phyloP scores from a whole-genome alignment of 768 basidiomycete genomes.

The Tricholoma furcatifolium region DNA sequence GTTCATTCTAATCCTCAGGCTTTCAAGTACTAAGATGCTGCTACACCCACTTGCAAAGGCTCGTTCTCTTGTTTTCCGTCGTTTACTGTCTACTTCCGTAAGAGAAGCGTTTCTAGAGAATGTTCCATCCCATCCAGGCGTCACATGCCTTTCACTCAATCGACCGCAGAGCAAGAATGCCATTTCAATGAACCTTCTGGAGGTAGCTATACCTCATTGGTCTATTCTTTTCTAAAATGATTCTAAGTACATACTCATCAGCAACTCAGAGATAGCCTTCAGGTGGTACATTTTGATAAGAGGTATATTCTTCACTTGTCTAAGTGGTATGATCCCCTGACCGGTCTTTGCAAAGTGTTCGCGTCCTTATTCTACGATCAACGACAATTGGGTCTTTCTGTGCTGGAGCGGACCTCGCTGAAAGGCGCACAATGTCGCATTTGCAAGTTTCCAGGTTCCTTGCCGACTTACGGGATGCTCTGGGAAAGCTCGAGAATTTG shows the following conservation, averaged over 20 bases:
- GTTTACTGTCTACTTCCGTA: slow-evolving; percentile 13
- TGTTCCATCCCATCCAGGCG: slow-evolving; percentile 54
- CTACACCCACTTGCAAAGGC: background rate
- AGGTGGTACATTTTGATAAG: slow-evolving; percentile 64
- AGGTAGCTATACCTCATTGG: slow-evolving; percentile 39
- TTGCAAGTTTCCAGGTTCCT: slow-evolving; percentile 78
- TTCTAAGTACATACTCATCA: slow-evolving; percentile 24
- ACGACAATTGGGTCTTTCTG: slow-evolving; percentile 80
- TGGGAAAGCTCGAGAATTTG: slow-evolving; percentile 75
- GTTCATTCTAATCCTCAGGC: background rate
- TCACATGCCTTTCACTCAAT: slow-evolving; percentile 76
- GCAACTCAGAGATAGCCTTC: slow-evolving; percentile 73
- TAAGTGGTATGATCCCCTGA: slow-evolving; percentile 2
- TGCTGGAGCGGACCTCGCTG: slow-evolving; percentile 86
- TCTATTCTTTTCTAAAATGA: background rate
- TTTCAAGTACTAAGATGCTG: slow-evolving; percentile 3
- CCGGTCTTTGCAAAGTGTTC: slow-evolving; percentile 44
- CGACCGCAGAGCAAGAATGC: slow-evolving; percentile 86
- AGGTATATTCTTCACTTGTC: slow-evolving; percentile 35
- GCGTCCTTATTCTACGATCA: slow-evolving; percentile 83
- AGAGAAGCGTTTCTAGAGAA: slow-evolving; percentile 51
- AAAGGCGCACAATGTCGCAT: slow-evolving; percentile 81
- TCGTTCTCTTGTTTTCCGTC: slow-evolving; percentile 1
- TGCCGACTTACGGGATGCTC: slow-evolving; percentile 63
- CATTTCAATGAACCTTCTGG: slow-evolving; percentile 70